Evolutionary conservation across 495 filamentous ascomycete genomes (phyloP).

Genomic region (Penicillium crystallinum): DNA sequence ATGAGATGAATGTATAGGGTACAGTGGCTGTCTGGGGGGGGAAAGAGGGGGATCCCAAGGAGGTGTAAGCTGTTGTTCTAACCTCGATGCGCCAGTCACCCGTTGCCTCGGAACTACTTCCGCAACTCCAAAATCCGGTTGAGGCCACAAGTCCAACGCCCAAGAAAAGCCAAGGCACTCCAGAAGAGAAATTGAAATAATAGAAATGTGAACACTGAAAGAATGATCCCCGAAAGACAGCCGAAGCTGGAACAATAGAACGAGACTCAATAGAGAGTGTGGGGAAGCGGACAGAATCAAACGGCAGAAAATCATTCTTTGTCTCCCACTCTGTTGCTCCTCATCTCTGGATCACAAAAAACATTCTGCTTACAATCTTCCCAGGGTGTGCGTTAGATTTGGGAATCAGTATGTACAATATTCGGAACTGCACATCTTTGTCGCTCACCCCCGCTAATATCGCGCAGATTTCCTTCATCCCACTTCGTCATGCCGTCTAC

Average conservation of each 20-base stretch:
- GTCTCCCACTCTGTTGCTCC: conserved; percentile 17
- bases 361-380: not conserved
- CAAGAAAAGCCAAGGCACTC: not conserved
- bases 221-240: conserved; percentile 4
- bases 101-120: conserved; percentile 34
- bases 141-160: conserved; percentile 8
- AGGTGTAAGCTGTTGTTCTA: conserved; percentile 17
- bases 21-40: conserved; percentile 4
- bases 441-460: conserved; percentile 1
- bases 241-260: conserved; percentile 12
- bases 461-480: conserved; percentile 12
- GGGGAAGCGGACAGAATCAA: conserved; percentile 29
- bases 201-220: conserved; percentile 1
- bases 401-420: not conserved
- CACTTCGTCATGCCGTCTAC: conserved; percentile 46
- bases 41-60: conserved; percentile 16
- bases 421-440: not conserved
- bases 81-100: conserved; percentile 47
- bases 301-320: conserved; percentile 30
- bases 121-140: conserved; percentile 18
- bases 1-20: conserved; percentile 8
- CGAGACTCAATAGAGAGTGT: conserved; percentile 20
- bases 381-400: not conserved
- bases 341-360: not conserved
- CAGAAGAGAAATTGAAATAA: conserved; percentile 6